Evolutionary conservation across 495 filamentous ascomycete species (phyloP), one percentile per base, ranked within the genome.

Genomic region (Penicillium antarcticum): DNA sequence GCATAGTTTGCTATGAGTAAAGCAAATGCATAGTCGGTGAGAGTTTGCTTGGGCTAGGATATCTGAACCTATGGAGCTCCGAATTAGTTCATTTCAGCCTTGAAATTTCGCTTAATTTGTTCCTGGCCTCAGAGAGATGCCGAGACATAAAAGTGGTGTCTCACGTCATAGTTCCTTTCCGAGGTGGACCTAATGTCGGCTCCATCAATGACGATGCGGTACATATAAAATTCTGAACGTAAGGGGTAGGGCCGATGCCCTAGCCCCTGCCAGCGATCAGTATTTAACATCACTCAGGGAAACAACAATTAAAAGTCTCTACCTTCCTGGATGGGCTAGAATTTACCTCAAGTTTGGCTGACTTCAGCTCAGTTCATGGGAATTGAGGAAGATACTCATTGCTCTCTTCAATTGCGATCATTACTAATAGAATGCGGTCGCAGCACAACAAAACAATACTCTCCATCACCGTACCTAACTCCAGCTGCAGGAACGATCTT

Each of bases 181-280:
- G 11, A 7, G 24, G 45, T 48, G 45, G 45, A 40, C 24, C 36
- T 31, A 14, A 8, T 35, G 9, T 55, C 52, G 52, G 45, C 13
- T 43, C 46, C 52, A 55, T 45, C 45, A 33, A 55, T 55, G 52
- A 55, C 52, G 12, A 17, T 24, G 45, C 51, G 32, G 46, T 51
- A 40, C 46, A 55, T 55, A 55, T 44, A 50, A 50, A 55, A 39
- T 40, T 38, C 23, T 41, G 42, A 31, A 46, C 51, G 33, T 19
- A 33, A 45, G 37, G 26, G 26, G 41, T 51, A 55, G 53, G 53
- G 46, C 41, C 45, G 19, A 35, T 51, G 41, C 53, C 52, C 53
- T 55, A 51, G 46, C 24, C 39, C 18, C 37, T 18, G 19, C 47
- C 14, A 55, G 42, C 35, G 19, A 41, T 6, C 5, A 6, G 37